Evolutionary conservation across 805 yeast genomes (phyloP).

Genomic region (Candida palmyrensis): DNA sequence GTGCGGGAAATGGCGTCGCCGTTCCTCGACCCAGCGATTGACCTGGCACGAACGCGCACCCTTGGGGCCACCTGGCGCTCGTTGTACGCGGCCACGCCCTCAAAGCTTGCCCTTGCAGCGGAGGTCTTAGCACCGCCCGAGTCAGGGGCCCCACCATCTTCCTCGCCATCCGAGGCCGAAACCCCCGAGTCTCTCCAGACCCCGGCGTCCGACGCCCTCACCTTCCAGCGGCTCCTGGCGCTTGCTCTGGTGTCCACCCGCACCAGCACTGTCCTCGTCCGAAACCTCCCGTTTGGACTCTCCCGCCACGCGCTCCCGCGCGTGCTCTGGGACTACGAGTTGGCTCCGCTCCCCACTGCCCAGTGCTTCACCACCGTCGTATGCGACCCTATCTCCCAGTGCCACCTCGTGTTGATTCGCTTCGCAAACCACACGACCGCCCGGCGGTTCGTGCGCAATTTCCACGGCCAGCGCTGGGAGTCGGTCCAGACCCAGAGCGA

Average conservation of each 20-base stretch:
- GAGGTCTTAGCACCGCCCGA: no score
- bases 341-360: slow-evolving; percentile 21
- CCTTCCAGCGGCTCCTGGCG: not conserved
- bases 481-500: slow-evolving; percentile 18
- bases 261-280: slow-evolving; percentile 30
- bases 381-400: slow-evolving; percentile 23
- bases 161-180: not conserved
- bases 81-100: not conserved
- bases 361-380: slow-evolving; percentile 17
- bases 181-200: not conserved
- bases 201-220: not conserved
- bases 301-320: slow-evolving; percentile 30
- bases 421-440: slow-evolving; percentile 47
- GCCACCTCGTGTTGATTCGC: slow-evolving; percentile 27
- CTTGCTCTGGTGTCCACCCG: slow-evolving; percentile 8
- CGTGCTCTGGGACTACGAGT: slow-evolving; percentile 47
- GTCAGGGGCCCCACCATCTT: no score
- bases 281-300: slow-evolving; percentile 44
- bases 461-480: slow-evolving; percentile 47
- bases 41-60: not conserved
- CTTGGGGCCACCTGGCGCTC: not conserved
- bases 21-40: slow-evolving; percentile 9
- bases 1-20: slow-evolving; percentile 28
- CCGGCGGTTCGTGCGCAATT: slow-evolving; percentile 44
- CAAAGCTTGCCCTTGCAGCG: not conserved